Evolutionary conservation across 1,139 yeast species (phyloP), one percentile per base, ranked within the genome.

Genomic region (Pichia sp.): DNA sequence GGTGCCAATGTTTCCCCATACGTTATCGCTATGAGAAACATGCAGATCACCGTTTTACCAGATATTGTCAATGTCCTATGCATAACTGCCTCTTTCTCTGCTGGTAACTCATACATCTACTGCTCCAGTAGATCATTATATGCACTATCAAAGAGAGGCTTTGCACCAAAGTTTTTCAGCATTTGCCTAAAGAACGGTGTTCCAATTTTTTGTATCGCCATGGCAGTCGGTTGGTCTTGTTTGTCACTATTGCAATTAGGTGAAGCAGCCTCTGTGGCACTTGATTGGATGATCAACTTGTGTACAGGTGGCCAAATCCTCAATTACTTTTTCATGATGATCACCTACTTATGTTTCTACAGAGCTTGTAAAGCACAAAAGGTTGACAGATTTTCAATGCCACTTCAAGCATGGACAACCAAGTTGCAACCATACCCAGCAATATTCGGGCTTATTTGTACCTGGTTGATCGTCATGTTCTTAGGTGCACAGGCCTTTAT

Each of bases 221-320:
- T 75, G 15, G 67, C 76, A 11, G 62, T 69, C 26, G 63, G 66
- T 19, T 74, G 72, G 58, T 61, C 76, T 13, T 63, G 72, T 54
- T 66, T 75, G 53, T 68, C 77, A 26, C 61, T 75, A 55, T 61
- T 75, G 65, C 76, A 74, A 57, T 63, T 75, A 54, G 77, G 77
- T n/a, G 45, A 58, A 8, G 61, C 72, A 6, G 75, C 79, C 34
- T 64, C 72, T 4, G 72, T 68, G 50, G 84, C 76, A 5, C 71
- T 79, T 62, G 70, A 69, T 55, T 79, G 79, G 72, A 74, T 79
- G 75, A 75, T 78, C 42, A 75, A 73, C 58, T 68, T 79, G 57
- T 72, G 78, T 63, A 78, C 83, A 3, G 81, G 81, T 50, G 74
- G 79, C 19, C 82, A 78, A 63, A 65, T 78, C 45, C 65, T 77